Conservation (phyloP, 176 grass and related monocot genomes). For the Panicum miliaceum region DNA sequence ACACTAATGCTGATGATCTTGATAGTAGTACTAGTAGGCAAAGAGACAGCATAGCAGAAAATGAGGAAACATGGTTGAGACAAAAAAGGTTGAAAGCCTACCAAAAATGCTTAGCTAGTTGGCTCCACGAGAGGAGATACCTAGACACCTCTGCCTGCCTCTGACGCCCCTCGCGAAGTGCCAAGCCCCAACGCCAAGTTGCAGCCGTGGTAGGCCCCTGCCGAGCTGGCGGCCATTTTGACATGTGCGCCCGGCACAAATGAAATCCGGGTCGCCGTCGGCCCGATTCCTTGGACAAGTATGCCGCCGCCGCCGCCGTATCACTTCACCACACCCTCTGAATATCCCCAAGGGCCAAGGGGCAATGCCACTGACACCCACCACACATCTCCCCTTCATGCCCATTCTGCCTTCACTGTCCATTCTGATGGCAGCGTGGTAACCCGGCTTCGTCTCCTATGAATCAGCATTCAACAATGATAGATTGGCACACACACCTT, state of each 20-base stretch:
- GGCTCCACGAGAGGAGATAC: conserved; percentile 2
- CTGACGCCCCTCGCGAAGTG: background rate
- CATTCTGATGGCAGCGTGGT: conserved; percentile 6
- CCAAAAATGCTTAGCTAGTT: background rate
- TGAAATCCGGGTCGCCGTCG: conserved; percentile 43
- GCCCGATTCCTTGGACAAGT: conserved; percentile 24
- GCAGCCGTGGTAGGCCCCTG: conserved; percentile 10
- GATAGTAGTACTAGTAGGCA: background rate
- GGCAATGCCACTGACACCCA: background rate
- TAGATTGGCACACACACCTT: background rate
- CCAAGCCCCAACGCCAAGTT: background rate
- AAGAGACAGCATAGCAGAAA: conserved; percentile 31
- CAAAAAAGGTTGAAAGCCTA: conserved; percentile 17
- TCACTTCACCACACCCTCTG: background rate
- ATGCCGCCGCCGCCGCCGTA: background rate
- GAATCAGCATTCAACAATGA: background rate
- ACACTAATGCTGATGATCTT: background rate
- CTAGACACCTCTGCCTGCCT: conserved; percentile 24
- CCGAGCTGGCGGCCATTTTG: conserved; percentile 57
- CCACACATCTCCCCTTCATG: background rate
- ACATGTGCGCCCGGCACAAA: conserved; percentile 37
- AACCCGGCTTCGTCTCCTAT: background rate
- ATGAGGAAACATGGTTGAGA: conserved; percentile 26
- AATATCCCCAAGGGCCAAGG: conserved; percentile 19
- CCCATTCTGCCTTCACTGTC: background rate